Base-by-base conservation (phyloP, 225 moss, liverwort and hornwort genomes). In the Sphagnum tenellum region DNA sequence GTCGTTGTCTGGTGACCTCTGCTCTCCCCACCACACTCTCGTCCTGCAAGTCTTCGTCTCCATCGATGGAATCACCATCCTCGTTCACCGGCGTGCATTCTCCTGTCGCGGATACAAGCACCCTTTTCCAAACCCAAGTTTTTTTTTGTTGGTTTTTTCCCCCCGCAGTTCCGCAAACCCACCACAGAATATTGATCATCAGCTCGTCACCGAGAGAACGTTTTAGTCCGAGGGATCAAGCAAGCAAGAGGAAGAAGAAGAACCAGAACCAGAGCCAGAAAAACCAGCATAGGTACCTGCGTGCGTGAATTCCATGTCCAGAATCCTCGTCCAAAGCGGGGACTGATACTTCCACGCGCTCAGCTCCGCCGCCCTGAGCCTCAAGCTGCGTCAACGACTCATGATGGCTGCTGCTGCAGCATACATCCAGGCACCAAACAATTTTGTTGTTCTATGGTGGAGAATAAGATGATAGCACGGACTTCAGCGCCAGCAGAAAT, bases 31-130 rank as follows among this genome's bases (percentile, higher is more conserved):
- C 48, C 55, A 48, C 49, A n/a, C 9, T 67, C 46, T 57, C 56
- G 48, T 49, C 57, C 2, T 64, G 29, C 29, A 29, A 29, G 29
- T 59, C 57, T 48, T 50, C 59, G 1, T 62, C 67, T 66, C 66
- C 73, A 69, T 9, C 45, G 53, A 61, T 75, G 47, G 67, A 61
- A 50, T 71, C 73, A 8, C 67, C 78, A 29, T 29, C 29, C 4
- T 71, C 68, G 46, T 78, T 78, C 10, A 64, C 61, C 29, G 81
- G 4, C 50, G 73, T 76, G 59, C 59, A 69, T 62, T 84, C 80
- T 51, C 84, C 84, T 71, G 73, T 67, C 65, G 71, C 73, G 61
- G 80, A 81, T 50, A 84, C 81, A n/a, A 67, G 75, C 63, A 84
- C 55, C 77, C 84, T 84, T 29, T 29, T 29, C 29, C 29, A 29